Evolutionary conservation across 768 basidiomycete species (phyloP), one percentile per base, ranked within the genome.

Genomic region (Termitomyces sp.): DNA sequence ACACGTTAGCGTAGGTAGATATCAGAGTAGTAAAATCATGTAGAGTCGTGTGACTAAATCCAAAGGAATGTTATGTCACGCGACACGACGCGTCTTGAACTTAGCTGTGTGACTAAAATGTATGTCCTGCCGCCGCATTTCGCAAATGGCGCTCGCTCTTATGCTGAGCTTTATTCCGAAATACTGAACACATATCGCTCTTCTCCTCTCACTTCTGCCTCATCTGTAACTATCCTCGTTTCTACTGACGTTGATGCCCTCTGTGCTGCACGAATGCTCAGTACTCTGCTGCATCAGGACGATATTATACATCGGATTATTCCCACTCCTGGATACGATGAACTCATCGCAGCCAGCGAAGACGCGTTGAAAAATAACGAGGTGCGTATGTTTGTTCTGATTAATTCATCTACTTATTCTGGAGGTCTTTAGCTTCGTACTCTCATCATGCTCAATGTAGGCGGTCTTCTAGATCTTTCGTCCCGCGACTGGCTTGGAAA

Each of bases 241-340:
- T 87, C 92, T 2, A 90, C 93, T 11, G 91, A 95, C 68, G 91
- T 95, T 54, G 96, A 99, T 74, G 92, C 92, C 5, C 77, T 98
- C 6, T 95, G 93, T 69, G 94, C 94, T 11, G 87, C 92, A 5
- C 83, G 87, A 47, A 96, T 98, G 85, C 82, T 98, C 47, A 87
- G 89, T 12, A 87, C 88, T 36, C 77, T 99, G 18, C 86, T 99
- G 74, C 89, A 86, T 65, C 92, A 95, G 65, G 97, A 99, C 78
- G 94, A 96, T 65, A 85, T 98, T 44, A 88, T 89, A 70, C 90
- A 98, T 73, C 83, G 92, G 49, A 84, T 93, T 54, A 87, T 93
- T 39, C 97, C 97, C 34, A 87, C 98, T 1, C 87, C 92, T 15
- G 93, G 94, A 1, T 87, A 91, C 59, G 79, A 83, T 12, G 91